These are phyloP conservation scores for Areca catechu DNA, from an alignment of 176 grass and related monocot species.

Conservation along the genomic window DNA sequence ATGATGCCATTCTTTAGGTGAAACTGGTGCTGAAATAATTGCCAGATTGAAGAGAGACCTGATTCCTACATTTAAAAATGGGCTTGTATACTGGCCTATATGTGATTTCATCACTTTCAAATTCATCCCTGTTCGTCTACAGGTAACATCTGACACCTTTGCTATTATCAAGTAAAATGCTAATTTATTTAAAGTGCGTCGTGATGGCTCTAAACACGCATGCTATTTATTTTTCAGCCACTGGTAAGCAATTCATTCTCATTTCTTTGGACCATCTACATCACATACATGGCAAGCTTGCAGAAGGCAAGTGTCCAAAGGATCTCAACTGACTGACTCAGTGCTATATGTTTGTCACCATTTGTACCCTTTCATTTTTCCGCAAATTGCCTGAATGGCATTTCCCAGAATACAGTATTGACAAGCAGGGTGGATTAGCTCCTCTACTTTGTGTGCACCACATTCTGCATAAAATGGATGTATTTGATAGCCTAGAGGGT, in stretches of 20 bases:
- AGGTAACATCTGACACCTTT: conserved; percentile 36
- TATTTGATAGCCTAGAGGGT: too few species aligned
- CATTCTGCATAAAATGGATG: too few species aligned
- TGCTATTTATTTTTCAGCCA: conserved; percentile 44
- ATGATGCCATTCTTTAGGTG: conserved; percentile 45
- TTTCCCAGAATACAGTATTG: too few species aligned
- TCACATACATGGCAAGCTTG: conserved; percentile 98
- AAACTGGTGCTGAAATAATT: conserved; percentile 62
- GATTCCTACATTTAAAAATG: conserved; percentile 63
- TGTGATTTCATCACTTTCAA: conserved; percentile 99
- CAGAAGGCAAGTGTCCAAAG: conserved; percentile 53
- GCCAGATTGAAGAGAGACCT: conserved; percentile 85
- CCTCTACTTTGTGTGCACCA: too few species aligned
- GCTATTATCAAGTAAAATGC: too few species aligned
- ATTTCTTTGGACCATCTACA: conserved; percentile 98
- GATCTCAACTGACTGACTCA: conserved; percentile 22
- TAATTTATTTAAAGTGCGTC: too few species aligned
- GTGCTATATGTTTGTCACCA: too few species aligned
- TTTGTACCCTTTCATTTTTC: too few species aligned
- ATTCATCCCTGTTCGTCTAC: conserved; percentile 79
- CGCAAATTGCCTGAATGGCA: too few species aligned
- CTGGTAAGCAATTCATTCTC: conserved; percentile 95
- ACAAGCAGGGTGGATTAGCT: too few species aligned
- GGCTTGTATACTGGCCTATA: conserved; percentile 79
- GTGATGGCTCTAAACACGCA: too few species aligned